Base-by-base conservation (phyloP, 495 filamentous ascomycete species). In the Hypoxylon fuscum region DNA sequence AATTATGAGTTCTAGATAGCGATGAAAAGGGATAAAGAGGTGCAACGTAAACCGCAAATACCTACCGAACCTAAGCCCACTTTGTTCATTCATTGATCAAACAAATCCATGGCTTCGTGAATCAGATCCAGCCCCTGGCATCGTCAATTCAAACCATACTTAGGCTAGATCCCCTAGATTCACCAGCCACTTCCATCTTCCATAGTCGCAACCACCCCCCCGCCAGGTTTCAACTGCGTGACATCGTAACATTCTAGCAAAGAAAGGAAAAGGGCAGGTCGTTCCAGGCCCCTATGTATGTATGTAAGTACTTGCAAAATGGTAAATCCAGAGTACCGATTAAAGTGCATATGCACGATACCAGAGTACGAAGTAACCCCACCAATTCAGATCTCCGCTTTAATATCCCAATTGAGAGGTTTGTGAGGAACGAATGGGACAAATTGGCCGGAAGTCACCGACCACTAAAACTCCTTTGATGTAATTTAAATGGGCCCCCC, bases 361-460 rank as follows among this genome's bases (percentile, higher is more conserved):
- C n/a, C n/a, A n/a, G n/a, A 27, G 25, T 47, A 27, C 8, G 25
- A 8, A 35, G 17, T 5, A 5, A 45, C 27, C 46, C 56, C 47
- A 59, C 56, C 18, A 49, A 48, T 40, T 23, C 17, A 22, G 12
- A 18, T 49, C 43, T n/a, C 22, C 25, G 25, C 25, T 27, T 27
- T 21, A 49, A 49, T 27, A 35, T 37, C 15, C 54, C 54, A 64
- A 64, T 53, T 52, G 15, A 25, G 40, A 54, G 35, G n/a, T n/a
- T n/a, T n/a, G n/a, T n/a, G n/a, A n/a, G n/a, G n/a, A n/a, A n/a
- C n/a, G n/a, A n/a, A n/a, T n/a, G n/a, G n/a, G 41, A 37, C 41
- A 54, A 55, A 40, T 57, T 57, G 52, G 45, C 14, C 31, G 55
- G 21, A 52, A 59, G 47, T 12, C 56, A 41, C 46, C 25, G 46